phyloP scores from a whole-genome alignment of 106 monocot species.

The Platanthera zijinensis region DNA sequence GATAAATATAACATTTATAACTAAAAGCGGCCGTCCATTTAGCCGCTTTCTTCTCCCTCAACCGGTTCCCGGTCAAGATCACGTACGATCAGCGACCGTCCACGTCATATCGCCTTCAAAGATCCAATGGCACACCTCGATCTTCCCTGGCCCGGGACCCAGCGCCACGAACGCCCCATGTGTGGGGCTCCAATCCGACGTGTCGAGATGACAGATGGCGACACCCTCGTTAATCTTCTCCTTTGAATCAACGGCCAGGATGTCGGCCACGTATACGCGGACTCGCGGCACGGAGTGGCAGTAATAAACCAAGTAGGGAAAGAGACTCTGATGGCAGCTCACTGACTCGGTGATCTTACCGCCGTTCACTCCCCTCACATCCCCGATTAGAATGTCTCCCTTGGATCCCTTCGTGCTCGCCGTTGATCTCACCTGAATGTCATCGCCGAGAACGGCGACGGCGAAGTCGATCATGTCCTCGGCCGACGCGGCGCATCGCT shows the following conservation, averaged over 20 bases:
- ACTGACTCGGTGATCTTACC: slow-evolving; percentile 62
- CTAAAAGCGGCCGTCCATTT: too few relatives aligned
- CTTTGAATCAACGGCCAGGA: slow-evolving; percentile 33
- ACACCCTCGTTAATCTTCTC: slow-evolving; percentile 64
- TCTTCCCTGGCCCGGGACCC: slow-evolving; percentile 55
- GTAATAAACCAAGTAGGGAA: slow-evolving; percentile 80
- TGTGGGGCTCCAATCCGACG: slow-evolving; percentile 70
- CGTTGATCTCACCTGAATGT: slow-evolving; percentile 56
- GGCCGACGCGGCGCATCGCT: slow-evolving; percentile 60
- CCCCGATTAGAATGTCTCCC: slow-evolving; percentile 34
- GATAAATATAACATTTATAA: too few relatives aligned
- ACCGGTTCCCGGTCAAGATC: not conserved
- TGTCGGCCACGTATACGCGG: slow-evolving; percentile 64
- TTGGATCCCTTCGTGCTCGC: slow-evolving; percentile 34
- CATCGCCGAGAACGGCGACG: slow-evolving; percentile 39
- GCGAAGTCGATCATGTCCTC: slow-evolving; percentile 90
- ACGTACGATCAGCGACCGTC: slow-evolving; percentile 42
- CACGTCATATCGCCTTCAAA: slow-evolving; percentile 92
- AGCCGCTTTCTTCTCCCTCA: too few relatives aligned
- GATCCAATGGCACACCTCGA: slow-evolving; percentile 97
- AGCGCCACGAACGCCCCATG: slow-evolving; percentile 90
- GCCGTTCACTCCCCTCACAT: slow-evolving; percentile 51
- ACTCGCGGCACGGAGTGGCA: slow-evolving; percentile 87
- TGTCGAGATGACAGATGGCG: slow-evolving; percentile 91
- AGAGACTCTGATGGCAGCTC: slow-evolving; percentile 87